Percentiles rank a stretch among this genome's conserved stretches.
phyloP scores from a whole-genome alignment of 345 rosid species.

The Psidium friedrichsthalianum region DNA sequence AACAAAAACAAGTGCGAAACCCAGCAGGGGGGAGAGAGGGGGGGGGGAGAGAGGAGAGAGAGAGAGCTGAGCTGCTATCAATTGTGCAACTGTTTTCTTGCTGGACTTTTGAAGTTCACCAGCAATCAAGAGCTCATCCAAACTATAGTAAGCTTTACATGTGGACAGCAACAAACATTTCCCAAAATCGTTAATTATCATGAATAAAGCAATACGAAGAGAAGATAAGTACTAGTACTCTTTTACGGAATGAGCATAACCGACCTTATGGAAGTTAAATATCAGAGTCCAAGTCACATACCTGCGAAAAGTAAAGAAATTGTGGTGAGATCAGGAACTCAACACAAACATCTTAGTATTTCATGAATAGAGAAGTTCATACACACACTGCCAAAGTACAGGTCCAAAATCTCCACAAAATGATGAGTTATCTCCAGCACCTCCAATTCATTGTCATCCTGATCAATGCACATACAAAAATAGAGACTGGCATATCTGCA shows the following conservation, averaged over 20 bases:
- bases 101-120: conserved; percentile 96
- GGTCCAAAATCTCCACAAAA: too few species aligned
- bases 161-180: conserved; percentile 4
- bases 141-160: conserved; percentile 69
- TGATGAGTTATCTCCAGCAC: too few species aligned
- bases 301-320: conserved; percentile 21
- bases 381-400: too few species aligned
- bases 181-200: background rate
- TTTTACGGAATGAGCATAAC: background rate
- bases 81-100: conserved; percentile 83
- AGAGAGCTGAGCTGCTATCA: conserved; percentile 74
- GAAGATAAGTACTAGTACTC: background rate
- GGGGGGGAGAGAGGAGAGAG: background rate
- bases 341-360: background rate
- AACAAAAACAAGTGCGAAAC: background rate
- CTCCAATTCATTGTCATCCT: conserved; percentile 85
- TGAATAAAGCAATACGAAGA: background rate
- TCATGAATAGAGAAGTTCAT: too few species aligned
- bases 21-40: too few species aligned
- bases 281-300: conserved; percentile 89
- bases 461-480: conserved; percentile 94
- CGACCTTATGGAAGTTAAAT: conserved; percentile 90
- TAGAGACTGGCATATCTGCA: conserved; percentile 89
- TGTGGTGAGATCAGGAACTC: background rate
- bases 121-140: conserved; percentile 87